phyloP scores from a whole-genome alignment of 2,329 filamentous ascomycete species.

The Microsporum canis region DNA sequence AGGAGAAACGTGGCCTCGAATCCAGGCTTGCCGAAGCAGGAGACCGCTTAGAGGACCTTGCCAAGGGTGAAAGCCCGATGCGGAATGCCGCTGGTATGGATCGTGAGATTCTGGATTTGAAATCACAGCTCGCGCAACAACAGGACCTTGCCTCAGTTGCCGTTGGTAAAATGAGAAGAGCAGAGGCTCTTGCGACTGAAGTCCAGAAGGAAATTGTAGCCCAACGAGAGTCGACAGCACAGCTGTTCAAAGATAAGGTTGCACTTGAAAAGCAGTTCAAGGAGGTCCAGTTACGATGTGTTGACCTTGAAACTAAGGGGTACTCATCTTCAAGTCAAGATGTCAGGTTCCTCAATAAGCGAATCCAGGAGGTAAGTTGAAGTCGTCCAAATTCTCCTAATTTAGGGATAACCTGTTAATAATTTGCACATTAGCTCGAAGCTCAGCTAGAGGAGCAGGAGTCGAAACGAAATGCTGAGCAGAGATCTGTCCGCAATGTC shows the following conservation, averaged over 20 bases:
- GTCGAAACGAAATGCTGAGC: slow-evolving; percentile 63
- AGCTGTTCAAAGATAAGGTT: slow-evolving; percentile 82
- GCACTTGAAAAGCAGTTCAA: slow-evolving; percentile 79
- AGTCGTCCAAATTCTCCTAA: slow-evolving; percentile 16
- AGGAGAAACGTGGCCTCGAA: slow-evolving; percentile 86
- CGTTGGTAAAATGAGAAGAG: slow-evolving; percentile 92
- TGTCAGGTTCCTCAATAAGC: slow-evolving; percentile 85
- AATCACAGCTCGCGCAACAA: slow-evolving; percentile 77
- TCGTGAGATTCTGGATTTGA: slow-evolving; percentile 78
- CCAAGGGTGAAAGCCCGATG: slow-evolving; percentile 73
- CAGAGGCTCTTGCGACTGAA: slow-evolving; percentile 75
- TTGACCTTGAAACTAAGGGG: slow-evolving; percentile 93
- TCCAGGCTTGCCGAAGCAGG: slow-evolving; percentile 76
- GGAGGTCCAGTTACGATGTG: slow-evolving; percentile 76
- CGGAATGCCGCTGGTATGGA: slow-evolving; percentile 83
- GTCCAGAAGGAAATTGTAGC: slow-evolving; percentile 84
- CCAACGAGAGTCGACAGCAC: slow-evolving; percentile 70
- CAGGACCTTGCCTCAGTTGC: slow-evolving; percentile 86
- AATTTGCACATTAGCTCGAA: slow-evolving; percentile 55
- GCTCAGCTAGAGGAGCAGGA: slow-evolving; percentile 75
- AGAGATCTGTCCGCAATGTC: slow-evolving; percentile 79
- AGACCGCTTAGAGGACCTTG: slow-evolving; percentile 75
- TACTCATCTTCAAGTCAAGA: slow-evolving; percentile 92
- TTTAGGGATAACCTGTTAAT: neutral
- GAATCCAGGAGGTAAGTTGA: slow-evolving; percentile 73